Evolutionary conservation across 2,329 filamentous ascomycete species (phyloP).

Genomic region (Exserohilum rostratum): DNA sequence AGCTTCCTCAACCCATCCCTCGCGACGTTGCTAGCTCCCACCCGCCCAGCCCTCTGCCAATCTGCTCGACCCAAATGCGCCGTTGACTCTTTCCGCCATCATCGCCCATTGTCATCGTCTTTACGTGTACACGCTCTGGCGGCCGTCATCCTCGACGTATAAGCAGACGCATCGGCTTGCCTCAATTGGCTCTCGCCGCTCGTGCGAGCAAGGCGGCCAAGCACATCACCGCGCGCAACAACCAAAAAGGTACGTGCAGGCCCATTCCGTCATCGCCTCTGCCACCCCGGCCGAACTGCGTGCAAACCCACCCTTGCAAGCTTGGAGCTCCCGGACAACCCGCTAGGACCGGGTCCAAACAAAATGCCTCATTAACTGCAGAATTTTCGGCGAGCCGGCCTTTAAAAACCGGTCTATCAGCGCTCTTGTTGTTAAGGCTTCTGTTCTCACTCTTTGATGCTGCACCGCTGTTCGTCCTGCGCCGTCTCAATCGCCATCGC

Average conservation of each 20-base stretch:
- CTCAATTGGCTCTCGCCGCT: not conserved
- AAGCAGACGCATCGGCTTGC: no score
- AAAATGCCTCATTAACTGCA: slow-evolving; percentile 46
- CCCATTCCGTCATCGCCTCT: slow-evolving; percentile 12
- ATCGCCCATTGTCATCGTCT: not conserved
- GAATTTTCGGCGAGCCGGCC: slow-evolving; percentile 41
- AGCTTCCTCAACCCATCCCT: slow-evolving; percentile 13
- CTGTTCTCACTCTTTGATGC: slow-evolving; percentile 32
- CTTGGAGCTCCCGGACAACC: slow-evolving; percentile 32
- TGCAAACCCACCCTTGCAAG: slow-evolving; percentile 25
- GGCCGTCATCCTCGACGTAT: no score
- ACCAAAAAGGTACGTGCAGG: slow-evolving; percentile 33
- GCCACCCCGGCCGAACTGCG: slow-evolving; percentile 28
- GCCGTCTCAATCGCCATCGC: slow-evolving; percentile 19
- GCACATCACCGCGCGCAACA: slow-evolving; percentile 13
- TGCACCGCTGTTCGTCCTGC: slow-evolving; percentile 34
- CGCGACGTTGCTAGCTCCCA: slow-evolving; percentile 12
- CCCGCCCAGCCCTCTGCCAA: slow-evolving; percentile 3
- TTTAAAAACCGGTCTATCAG: slow-evolving; percentile 39
- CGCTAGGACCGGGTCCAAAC: slow-evolving; percentile 40
- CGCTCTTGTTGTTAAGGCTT: slow-evolving; percentile 23
- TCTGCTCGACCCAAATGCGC: not conserved
- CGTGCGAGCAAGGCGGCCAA: no score
- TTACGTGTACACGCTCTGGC: no score
- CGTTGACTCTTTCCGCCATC: not conserved